Percentiles rank a stretch among this genome's conserved stretches.
These are phyloP conservation scores for Rhizophora mangle DNA, from an alignment of 345 rosid species.

Conservation along the genomic window DNA sequence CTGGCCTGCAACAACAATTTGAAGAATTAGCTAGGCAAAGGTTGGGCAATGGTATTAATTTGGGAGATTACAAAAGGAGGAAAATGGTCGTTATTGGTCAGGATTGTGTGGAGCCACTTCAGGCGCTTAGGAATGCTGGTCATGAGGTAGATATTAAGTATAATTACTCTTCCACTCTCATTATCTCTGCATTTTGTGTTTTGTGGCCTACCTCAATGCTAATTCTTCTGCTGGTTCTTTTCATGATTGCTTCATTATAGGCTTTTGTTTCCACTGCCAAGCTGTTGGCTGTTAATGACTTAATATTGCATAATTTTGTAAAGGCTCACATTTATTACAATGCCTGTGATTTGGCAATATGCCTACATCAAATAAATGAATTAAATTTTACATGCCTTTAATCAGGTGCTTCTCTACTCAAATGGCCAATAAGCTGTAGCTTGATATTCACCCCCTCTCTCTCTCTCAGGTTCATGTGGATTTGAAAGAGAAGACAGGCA, in stretches of 20 bases:
- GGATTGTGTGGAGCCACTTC: slow-evolving; percentile 87
- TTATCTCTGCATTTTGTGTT: neutral
- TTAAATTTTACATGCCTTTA: neutral
- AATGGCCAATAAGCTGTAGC: neutral
- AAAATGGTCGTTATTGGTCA: slow-evolving; percentile 78
- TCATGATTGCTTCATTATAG: neutral
- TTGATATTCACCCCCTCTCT: slow-evolving; percentile 1
- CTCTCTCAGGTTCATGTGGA: slow-evolving; percentile 50
- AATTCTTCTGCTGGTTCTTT: neutral
- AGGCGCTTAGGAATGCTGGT: slow-evolving; percentile 72
- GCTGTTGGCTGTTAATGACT: neutral
- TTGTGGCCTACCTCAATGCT: neutral
- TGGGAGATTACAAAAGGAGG: slow-evolving; percentile 44
- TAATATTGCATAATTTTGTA: neutral
- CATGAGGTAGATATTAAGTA: slow-evolving; percentile 49
- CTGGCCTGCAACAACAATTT: slow-evolving; percentile 67
- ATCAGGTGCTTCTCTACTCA: neutral
- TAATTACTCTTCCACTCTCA: neutral
- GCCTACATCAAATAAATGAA: neutral
- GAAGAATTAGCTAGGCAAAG: slow-evolving; percentile 59
- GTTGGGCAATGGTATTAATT: slow-evolving; percentile 20
- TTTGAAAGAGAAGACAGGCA: slow-evolving; percentile 52
- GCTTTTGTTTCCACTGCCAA: neutral
- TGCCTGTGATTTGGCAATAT: neutral
- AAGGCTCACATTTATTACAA: neutral